Evolutionary conservation across 345 rosid species (phyloP).

Genomic region (Syzygium jambos): DNA sequence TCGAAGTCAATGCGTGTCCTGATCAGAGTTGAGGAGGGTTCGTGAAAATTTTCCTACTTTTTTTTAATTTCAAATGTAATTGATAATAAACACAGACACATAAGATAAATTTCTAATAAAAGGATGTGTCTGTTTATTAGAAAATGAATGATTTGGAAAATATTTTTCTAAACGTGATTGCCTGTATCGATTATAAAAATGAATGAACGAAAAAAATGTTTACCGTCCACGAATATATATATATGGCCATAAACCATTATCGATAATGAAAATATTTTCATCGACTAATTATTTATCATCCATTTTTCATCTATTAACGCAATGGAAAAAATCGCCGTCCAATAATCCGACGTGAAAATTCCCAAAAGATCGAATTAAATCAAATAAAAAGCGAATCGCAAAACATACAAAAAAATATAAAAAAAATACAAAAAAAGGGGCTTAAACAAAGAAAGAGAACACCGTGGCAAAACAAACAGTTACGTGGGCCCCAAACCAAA

Average conservation of each 20-base stretch:
- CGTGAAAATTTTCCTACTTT: neutral
- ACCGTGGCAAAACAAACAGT: neutral
- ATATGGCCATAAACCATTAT: too few species aligned
- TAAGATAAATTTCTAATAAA: accelerated
- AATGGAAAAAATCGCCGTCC: neutral
- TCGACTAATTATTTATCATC: neutral
- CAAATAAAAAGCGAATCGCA: neutral
- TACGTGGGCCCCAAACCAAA: neutral
- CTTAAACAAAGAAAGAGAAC: neutral
- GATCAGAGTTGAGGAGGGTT: too few species aligned
- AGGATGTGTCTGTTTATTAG: accelerated
- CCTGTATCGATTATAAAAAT: neutral
- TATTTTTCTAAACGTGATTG: neutral
- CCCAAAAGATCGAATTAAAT: too few species aligned
- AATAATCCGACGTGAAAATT: neutral
- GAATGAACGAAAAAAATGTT: accelerated
- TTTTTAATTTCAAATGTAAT: neutral
- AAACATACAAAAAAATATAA: neutral
- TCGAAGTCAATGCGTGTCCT: accelerated
- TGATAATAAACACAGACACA: accelerated
- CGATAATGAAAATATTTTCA: too few species aligned
- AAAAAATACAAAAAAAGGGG: neutral
- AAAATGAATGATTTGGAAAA: too few species aligned
- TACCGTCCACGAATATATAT: accelerated
- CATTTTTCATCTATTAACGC: too few species aligned